Conservation (phyloP, 495 filamentous ascomycete species). For the Xylaria flabelliformis region DNA sequence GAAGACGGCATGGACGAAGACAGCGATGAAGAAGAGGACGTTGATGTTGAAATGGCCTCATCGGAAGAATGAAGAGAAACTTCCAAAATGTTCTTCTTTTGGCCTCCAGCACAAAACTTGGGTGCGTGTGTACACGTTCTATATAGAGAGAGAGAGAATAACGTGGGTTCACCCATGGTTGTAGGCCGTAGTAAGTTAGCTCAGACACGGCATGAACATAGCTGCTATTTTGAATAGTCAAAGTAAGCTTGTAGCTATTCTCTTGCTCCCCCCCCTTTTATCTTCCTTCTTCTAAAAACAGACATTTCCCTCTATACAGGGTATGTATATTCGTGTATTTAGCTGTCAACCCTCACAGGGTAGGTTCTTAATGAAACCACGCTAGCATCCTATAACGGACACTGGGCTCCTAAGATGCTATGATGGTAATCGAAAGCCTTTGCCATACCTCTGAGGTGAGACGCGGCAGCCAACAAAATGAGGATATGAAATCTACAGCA, state of each 20-base stretch:
- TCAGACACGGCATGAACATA: background rate
- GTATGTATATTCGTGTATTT: background rate
- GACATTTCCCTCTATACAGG: background rate
- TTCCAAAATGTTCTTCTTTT: background rate
- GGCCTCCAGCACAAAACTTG: background rate
- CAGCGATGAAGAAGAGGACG: constrained; percentile 24
- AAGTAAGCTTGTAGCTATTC: background rate
- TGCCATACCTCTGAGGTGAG: constrained; percentile 68
- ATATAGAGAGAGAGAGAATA: background rate
- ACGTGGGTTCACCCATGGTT: background rate
- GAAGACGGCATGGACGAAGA: constrained; percentile 24
- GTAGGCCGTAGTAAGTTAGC: background rate
- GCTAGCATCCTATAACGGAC: constrained; percentile 34
- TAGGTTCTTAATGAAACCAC: background rate
- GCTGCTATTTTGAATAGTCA: background rate
- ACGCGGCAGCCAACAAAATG: constrained; percentile 68
- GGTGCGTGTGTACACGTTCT: background rate
- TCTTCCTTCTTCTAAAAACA: background rate
- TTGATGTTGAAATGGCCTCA: constrained; percentile 29
- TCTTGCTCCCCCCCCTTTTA: background rate
- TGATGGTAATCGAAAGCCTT: constrained; percentile 59
- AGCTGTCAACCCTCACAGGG: background rate
- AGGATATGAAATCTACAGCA: constrained; percentile 66
- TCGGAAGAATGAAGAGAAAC: background rate
- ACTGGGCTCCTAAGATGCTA: constrained; percentile 42